Base-by-base conservation (phyloP, 352 stramenopile species). In the Pythium periplocum region DNA sequence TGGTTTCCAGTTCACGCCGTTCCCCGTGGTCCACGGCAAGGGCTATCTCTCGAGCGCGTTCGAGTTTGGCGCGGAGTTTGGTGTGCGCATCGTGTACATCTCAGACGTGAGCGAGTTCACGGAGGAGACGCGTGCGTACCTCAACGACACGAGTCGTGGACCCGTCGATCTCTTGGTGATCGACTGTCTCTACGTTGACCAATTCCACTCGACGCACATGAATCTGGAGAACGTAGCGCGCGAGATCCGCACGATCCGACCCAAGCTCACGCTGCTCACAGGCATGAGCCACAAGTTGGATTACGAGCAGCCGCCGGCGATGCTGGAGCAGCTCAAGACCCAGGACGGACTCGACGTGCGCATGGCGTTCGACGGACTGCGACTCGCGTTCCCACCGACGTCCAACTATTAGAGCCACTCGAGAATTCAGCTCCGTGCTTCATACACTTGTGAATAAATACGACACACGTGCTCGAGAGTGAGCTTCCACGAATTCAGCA, bases 271-370 rank as follows among this genome's bases (percentile, higher is more conserved):
- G 51, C 63, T 89, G 49, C 76, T 96, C 39, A 91, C 84, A 10
- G 86, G 86, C 36, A 94, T 96, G 80, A 86, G 80, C 52, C 86
- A 96, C 52, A 69, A 87, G 12, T 89, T 94, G 47, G 83, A 96
- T 59, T 93, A 91, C 57, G 51, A 68, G 8, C 65, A 55, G 43
- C 69, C 86, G 50, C 82, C 69, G 51, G 46, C 61, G 6, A 59
- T 67, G 41, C 52, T 96, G 31, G 50, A 47, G 6, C 59, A 79
- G 33, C 64, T 91, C 45, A 70, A 68, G 4, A 47, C 70, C 0
- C 57, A 70, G 0, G 79, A 92, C 45, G 78, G 81, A 9, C 53
- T 96, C 10, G 53, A 67, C 43, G 73, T 96, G 38, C 63, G 92
- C 50, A 93, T 96, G 79, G 80, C 83, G 11, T 93, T 87, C 59